Evolutionary conservation across 805 yeast genomes (phyloP).

Genomic region (Wickerhamiella parazyma): DNA sequence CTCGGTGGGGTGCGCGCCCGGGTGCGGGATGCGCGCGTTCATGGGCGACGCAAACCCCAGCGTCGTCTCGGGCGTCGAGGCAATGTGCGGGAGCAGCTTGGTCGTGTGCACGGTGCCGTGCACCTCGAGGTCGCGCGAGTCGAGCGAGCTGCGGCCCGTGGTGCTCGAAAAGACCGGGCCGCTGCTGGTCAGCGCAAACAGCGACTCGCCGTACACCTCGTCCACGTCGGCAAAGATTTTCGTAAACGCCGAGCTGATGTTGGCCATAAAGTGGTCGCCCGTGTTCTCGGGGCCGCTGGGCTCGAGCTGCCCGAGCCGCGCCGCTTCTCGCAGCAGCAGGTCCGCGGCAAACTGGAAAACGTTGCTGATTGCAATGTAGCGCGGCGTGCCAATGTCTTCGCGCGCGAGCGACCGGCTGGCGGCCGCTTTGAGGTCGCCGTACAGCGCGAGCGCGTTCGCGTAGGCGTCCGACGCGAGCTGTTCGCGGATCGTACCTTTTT

Average conservation of each 20-base stretch:
- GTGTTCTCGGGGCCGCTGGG: conserved; percentile 12
- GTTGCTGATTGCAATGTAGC: conserved; percentile 19
- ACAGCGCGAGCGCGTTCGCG: conserved; percentile 7
- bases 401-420: background rate
- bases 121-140: conserved; percentile 53
- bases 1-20: conserved; percentile 38
- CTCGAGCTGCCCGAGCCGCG: conserved; percentile 19
- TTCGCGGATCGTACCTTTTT: conserved; percentile 1
- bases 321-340: conserved; percentile 24
- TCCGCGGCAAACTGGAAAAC: conserved; percentile 24
- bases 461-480: background rate
- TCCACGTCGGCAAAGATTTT: conserved; percentile 44
- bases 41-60: conserved; percentile 35
- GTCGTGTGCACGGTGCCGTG: conserved; percentile 57
- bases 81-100: conserved; percentile 48
- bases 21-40: conserved; percentile 35
- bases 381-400: conserved; percentile 19
- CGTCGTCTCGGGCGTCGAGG: conserved; percentile 21
- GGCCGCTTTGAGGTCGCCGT: conserved; percentile 7
- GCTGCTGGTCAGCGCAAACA: conserved; percentile 41
- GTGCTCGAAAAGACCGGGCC: conserved; percentile 75
- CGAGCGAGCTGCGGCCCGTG: conserved; percentile 55
- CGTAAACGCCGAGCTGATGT: conserved; percentile 19
- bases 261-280: conserved; percentile 17
- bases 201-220: conserved; percentile 81